Conservation (phyloP, 2,329 filamentous ascomycete species). For the Zalaria obscura region DNA sequence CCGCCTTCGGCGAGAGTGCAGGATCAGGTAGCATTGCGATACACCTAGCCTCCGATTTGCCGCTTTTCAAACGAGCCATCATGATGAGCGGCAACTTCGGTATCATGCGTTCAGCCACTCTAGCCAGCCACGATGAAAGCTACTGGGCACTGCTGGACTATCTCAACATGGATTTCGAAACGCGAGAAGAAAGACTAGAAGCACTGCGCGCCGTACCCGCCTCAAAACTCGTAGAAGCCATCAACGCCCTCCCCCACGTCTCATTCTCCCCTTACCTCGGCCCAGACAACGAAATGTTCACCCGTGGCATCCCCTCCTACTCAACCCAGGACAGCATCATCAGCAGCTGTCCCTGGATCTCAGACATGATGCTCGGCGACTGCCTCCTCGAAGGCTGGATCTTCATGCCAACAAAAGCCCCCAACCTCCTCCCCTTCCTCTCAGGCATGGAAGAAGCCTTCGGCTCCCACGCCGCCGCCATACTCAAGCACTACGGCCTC, state of each 20-base stretch:
- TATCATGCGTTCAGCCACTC: constrained; percentile 22
- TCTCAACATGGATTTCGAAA: constrained; percentile 23
- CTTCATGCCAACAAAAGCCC: constrained; percentile 6
- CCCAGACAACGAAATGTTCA: background rate
- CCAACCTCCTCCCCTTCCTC: constrained; percentile 7
- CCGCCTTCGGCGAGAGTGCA: constrained; percentile 32
- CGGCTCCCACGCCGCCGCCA: constrained; percentile 10
- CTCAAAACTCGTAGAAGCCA: constrained; percentile 28
- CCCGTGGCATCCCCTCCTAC: background rate
- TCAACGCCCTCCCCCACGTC: constrained; percentile 18
- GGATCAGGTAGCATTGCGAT: constrained; percentile 24
- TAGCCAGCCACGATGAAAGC: constrained; percentile 23
- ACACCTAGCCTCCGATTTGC: constrained; percentile 18
- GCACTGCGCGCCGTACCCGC: constrained; percentile 20
- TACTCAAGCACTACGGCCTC: constrained; percentile 27
- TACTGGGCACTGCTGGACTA: constrained; percentile 27
- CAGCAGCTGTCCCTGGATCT: constrained; percentile 25
- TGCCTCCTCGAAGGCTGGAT: constrained; percentile 30
- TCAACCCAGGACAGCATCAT: constrained; percentile 3
- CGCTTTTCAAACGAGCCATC: constrained; percentile 28
- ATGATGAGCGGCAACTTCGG: constrained; percentile 27
- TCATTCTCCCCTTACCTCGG: background rate
- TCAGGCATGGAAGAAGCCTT: constrained; percentile 20
- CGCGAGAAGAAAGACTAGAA: constrained; percentile 25
- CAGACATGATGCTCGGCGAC: constrained; percentile 33